Conservation (phyloP, 371 early-diverging fungal genomes). For the Umbelopsis sp. region DNA sequence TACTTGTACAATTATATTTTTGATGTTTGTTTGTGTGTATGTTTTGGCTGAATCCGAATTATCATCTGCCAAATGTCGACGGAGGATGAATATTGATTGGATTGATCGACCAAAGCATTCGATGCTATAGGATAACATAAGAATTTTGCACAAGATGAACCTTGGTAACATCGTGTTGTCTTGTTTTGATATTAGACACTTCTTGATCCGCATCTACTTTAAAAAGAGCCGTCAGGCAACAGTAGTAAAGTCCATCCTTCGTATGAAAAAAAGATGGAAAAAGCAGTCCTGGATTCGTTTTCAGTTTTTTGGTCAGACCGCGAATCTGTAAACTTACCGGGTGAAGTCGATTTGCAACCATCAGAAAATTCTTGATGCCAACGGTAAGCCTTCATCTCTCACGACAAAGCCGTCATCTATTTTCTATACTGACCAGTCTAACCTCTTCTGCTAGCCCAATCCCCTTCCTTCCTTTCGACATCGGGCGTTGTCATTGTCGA, state of each 20-base stretch:
- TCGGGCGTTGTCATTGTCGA: conserved; percentile 38
- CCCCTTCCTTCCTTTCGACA: conserved; percentile 37
- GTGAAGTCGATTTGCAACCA: conserved; percentile 1
- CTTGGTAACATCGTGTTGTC: no score
- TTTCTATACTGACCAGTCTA: neutral
- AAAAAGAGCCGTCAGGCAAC: no score
- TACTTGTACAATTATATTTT: conserved; percentile 8
- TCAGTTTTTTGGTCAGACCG: conserved; percentile 3
- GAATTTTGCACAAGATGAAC: no score
- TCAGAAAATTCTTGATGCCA: conserved; percentile 15
- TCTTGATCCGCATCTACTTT: no score
- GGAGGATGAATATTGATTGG: neutral
- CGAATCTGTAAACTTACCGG: conserved; percentile 2
- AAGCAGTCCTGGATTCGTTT: neutral
- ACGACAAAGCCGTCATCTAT: neutral
- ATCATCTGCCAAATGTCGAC: neutral
- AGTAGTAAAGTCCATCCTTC: no score
- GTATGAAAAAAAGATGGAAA: neutral
- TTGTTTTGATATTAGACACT: no score
- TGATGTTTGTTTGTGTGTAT: neutral
- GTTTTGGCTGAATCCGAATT: neutral
- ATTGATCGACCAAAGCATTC: no score
- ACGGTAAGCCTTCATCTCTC: conserved; percentile 8
- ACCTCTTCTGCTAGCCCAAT: conserved; percentile 21
- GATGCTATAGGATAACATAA: no score